phyloP scores from a whole-genome alignment of 2,329 filamentous ascomycete genomes.

The Capronia americana region DNA sequence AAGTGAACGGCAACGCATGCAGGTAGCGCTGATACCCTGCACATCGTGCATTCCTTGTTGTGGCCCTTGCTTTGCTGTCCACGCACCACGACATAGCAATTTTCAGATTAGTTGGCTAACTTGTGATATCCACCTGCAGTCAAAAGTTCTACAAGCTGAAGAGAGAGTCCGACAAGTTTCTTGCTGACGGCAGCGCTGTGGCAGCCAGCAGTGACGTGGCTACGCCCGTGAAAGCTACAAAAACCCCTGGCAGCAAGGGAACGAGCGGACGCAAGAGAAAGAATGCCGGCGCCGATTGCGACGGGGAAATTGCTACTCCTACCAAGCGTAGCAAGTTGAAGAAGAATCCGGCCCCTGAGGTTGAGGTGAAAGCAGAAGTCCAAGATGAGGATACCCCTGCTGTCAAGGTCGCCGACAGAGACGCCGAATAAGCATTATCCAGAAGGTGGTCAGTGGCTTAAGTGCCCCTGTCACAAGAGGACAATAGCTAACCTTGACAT shows the following conservation, averaged over 20 bases:
- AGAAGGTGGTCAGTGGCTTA: not conserved
- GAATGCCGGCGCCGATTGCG: constrained; percentile 6
- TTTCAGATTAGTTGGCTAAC: constrained; percentile 22
- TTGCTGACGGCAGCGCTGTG: constrained; percentile 19
- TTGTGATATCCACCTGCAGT: constrained; percentile 21
- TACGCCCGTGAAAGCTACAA: constrained; percentile 12
- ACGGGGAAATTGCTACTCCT: constrained; percentile 15
- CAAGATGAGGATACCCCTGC: not conserved
- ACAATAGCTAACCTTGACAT: not conserved
- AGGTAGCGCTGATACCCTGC: constrained; percentile 25
- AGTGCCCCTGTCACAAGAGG: not conserved
- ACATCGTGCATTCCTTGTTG: not conserved
- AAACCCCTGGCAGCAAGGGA: constrained; percentile 14
- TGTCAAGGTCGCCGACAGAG: not conserved
- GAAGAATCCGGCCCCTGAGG: not conserved
- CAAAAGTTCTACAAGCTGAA: constrained; percentile 41
- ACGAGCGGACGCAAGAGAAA: constrained; percentile 28
- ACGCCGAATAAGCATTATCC: not conserved
- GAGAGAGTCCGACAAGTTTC: constrained; percentile 36
- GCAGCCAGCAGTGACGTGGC: not conserved
- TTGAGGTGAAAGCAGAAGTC: constrained; percentile 15
- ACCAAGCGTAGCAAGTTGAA: constrained; percentile 21
- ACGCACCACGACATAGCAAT: not conserved
- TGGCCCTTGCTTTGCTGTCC: not conserved
- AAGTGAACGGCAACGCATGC: constrained; percentile 36